Evolutionary conservation across 2,329 filamentous ascomycete species (phyloP).

Genomic region (Hypoxylon sp.): DNA sequence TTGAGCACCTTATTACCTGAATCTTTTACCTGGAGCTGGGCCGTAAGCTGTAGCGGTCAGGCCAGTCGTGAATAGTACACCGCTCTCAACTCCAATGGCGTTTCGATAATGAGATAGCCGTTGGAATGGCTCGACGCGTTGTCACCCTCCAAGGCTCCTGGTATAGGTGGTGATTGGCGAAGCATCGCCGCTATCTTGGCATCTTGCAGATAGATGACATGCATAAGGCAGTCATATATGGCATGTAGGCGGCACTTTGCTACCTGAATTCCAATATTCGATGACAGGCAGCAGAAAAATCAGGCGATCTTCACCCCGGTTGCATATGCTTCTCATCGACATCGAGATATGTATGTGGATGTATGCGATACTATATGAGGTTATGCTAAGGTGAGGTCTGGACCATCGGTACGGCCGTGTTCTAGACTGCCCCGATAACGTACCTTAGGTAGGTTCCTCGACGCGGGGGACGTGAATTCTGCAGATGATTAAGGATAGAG

Average conservation of each 20-base stretch:
- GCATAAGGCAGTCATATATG: constrained; percentile 23
- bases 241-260: constrained; percentile 29
- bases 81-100: not conserved
- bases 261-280: constrained; percentile 2
- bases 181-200: constrained; percentile 11
- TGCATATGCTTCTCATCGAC: constrained; percentile 15
- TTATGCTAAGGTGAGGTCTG: constrained; percentile 20
- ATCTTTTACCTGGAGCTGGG: not conserved
- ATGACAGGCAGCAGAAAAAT: constrained; percentile 19
- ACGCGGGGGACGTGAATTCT: not conserved
- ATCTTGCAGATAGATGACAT: constrained; percentile 7
- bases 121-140: not conserved
- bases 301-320: constrained; percentile 10
- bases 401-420: constrained; percentile 20
- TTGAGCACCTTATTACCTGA: constrained; percentile 7
- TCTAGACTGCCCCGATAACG: constrained; percentile 20
- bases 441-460: not conserved
- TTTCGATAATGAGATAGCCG: not conserved
- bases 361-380: constrained; percentile 16
- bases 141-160: constrained; percentile 5
- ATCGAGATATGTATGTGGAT: constrained; percentile 14
- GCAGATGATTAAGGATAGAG: not conserved
- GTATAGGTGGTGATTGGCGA: constrained; percentile 11
- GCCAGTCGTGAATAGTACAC: constrained; percentile 6
- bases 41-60: constrained; percentile 2